Base-by-base conservation (phyloP, 257 asterid species). In the Datura wrightii region DNA sequence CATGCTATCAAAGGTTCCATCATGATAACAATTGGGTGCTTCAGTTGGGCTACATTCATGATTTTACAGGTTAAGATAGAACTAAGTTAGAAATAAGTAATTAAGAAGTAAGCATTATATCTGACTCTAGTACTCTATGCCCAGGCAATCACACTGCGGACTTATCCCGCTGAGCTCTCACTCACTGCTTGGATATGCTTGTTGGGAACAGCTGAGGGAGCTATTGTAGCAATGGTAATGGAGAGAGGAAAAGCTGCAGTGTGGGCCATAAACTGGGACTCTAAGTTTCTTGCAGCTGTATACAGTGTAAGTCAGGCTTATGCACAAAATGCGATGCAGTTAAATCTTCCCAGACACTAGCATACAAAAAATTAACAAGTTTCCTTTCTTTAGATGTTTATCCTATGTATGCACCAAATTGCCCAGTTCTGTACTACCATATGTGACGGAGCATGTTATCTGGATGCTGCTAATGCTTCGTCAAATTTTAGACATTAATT, bases 161-260 rank as follows among this genome's bases (percentile, higher is more conserved):
- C 95, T 4, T 96, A 94, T 85, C 97, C 97, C 0, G 93, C 94
- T 0, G 98, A 94, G 72, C 92, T 96, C 34, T 94, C 98, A 5
- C 94, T 96, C 59, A 92, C 99, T 18, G 97, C 98, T 24, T 96
- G 97, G 98, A 94, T 96, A 85, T 94, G 98, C 89, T 82, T 93
- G 62, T 13, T 91, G 60, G 99, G 98, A 89, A 92, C 97, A 36
- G 93, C 87, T n/a, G 92, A 92, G 85, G 95, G 97, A 10, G 92
- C 92, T 1, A 88, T 90, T 3, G 84, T 94, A 11, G 98, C 98
- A 5, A 85, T 93, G 3, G 90, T 96, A 39, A 91, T 90, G 88
- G 99, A 96, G 88, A 92, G 88, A 83, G 94, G 93, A 44, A 94
- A 91, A 5, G 16, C 93, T 19, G 88, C 92, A n/a, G 97, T 91